Conservation (phyloP, 495 filamentous ascomycete genomes). For the Lentithecium fluviatile region DNA sequence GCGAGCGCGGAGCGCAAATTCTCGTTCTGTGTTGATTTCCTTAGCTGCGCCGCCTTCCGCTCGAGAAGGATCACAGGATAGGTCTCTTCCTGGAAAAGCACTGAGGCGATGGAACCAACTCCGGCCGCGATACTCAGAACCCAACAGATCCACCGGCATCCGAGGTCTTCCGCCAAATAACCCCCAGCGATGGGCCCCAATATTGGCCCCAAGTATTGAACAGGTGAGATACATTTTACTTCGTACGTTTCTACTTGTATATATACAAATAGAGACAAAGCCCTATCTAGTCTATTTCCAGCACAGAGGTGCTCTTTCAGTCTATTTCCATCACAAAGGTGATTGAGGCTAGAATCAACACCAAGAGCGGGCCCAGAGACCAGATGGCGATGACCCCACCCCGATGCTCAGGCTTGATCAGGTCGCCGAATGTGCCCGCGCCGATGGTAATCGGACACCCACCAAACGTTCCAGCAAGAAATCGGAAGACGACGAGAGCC, state of each 20-base stretch:
- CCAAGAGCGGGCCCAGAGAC: constrained; percentile 44
- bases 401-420: constrained; percentile 44
- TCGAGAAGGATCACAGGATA: constrained; percentile 54
- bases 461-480: constrained; percentile 48
- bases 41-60: constrained; percentile 49
- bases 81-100: constrained; percentile 55
- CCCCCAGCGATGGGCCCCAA: constrained; percentile 48
- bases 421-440: constrained; percentile 49
- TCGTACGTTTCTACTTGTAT: too few species aligned
- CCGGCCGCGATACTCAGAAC: constrained; percentile 41
- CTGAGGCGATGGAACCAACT: constrained; percentile 44
- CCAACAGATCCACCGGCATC: constrained; percentile 44
- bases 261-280: too few species aligned
- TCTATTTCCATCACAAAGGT: too few species aligned
- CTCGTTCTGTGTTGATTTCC: constrained; percentile 40
- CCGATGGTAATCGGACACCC: constrained; percentile 49
- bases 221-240: too few species aligned
- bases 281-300: too few species aligned
- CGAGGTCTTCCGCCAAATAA: constrained; percentile 25
- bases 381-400: constrained; percentile 48
- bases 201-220: constrained; percentile 33
- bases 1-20: constrained; percentile 45
- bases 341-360: too few species aligned
- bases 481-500: constrained; percentile 50
- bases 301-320: too few species aligned